Base-by-base conservation (phyloP, 129 eudicot genomes). In the Chrysanthemum lavandulifolium region DNA sequence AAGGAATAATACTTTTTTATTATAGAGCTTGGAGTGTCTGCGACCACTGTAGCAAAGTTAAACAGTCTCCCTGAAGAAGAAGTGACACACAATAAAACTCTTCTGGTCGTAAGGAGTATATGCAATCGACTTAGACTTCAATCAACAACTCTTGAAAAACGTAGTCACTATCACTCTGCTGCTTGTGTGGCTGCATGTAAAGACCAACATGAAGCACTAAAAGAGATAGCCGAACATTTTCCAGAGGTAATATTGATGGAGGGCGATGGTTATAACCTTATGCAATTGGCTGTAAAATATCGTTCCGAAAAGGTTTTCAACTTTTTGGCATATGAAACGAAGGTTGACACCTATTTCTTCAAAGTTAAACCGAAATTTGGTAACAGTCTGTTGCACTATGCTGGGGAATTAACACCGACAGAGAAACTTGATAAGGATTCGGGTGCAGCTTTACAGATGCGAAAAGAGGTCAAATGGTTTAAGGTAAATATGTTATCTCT, bases 231-330 rank as follows among this genome's bases (percentile, higher is more conserved):
- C 7, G 6, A 33, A 5, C 43, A 33, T 33, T 33, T 33, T 33
- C 43, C 43, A 4, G 43, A 33, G 7, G 8, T 8, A 25, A 16
- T 5, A 0, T 5, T 5, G 43, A 5, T 69, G n/a, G 59, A 29
- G 8, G 4, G n/a, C 1, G 27, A 68, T 13, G 40, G 6, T 9
- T 29, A 76, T 68, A 47, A 13, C 21, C 10, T 40, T 47, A 59
- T 64, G 49, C 45, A 77, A 18, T 1, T 11, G 15, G 81, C 72
- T 3, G 61, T 77, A 18, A 3, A 13, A 13, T 51, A 51, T 54
- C 81, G 81, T 0, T 51, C 49, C 31, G 71, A 21, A 6, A 77
- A 69, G 36, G 71, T 61, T 25, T 70, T 60, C 58, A 61, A 61
- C 27, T 9, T 15, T 65, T 61, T 69, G 47, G 29, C 53, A 31